A percentile compares a stretch with the other conserved stretches of the same genome.
phyloP scores from a whole-genome alignment of 768 basidiomycete species.

The Termitomyces heimii region DNA sequence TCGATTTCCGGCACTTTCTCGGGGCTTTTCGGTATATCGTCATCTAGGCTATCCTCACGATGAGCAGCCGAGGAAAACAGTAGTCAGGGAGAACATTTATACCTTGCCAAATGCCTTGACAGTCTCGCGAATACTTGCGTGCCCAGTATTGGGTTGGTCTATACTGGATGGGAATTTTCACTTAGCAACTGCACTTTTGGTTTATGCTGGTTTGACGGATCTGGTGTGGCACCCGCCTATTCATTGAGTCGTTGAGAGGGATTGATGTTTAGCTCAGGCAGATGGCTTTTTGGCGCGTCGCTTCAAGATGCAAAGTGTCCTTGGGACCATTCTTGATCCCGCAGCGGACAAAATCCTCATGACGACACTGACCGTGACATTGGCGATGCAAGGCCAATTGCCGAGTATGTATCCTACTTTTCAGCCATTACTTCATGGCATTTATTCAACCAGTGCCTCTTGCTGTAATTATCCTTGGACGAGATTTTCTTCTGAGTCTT shows the following conservation, averaged over 20 bases:
- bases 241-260: constrained; percentile 8
- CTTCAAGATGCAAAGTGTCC: constrained; percentile 84
- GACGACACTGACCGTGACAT: constrained; percentile 86
- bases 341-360: constrained; percentile 95
- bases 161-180: constrained; percentile 77
- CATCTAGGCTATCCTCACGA: constrained; percentile 9
- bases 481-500: constrained; percentile 80
- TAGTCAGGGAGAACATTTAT: constrained; percentile 82
- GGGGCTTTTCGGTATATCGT: constrained; percentile 13
- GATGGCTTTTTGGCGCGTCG: constrained; percentile 89
- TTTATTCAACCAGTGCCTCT: constrained; percentile 58
- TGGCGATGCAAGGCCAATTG: constrained; percentile 78
- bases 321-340: constrained; percentile 94
- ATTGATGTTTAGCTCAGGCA: constrained; percentile 39
- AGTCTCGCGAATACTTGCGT: constrained; percentile 78
- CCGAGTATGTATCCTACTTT: constrained; percentile 53
- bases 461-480: constrained; percentile 79
- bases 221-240: constrained; percentile 47
- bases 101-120: constrained; percentile 92
- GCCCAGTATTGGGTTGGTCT: constrained; percentile 89
- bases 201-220: constrained; percentile 92
- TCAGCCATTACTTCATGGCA: neutral
- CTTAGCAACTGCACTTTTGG: constrained; percentile 76
- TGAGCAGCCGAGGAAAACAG: constrained; percentile 21
- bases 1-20: constrained; percentile 10